Evolutionary conservation across 2,329 filamentous ascomycete genomes (phyloP), one percentile per base, ranked within the genome.

Genomic region (Colletotrichum sidae): DNA sequence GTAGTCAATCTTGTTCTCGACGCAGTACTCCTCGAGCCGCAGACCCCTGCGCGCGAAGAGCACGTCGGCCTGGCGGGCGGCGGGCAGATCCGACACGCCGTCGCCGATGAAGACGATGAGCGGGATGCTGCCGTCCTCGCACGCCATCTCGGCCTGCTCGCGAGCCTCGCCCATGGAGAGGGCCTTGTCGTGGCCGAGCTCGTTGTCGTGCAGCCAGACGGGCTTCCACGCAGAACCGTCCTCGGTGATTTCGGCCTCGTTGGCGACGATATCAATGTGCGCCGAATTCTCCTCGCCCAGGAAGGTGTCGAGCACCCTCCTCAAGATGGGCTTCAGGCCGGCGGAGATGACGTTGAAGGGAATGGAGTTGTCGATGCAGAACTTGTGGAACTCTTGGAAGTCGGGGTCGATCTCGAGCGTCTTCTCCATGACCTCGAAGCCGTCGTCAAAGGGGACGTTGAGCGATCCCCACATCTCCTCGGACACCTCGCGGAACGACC

Each of bases 381-480:
- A 91, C 59, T 84, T 73, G 77, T 91, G 88, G 78, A 92, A 91
- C 49, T 80, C 79, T 49, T 83, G 79, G 77, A 91, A 91, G 67
- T 86, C 87, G 0, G 83, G 81, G 70, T 92, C 89, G 60, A 91
- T 88, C 38, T 89, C 84, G 35, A 91, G 81, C 0, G 80, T 80
- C 52, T 85, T 78, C 70, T 88, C 82, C 84, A 91, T 89, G 37
- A 90, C 80, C 59, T 85, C 80, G 77, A 91, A 91, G 12, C 88
- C 89, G 67, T 90, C 85, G 33, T 90, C 88, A 71, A 91, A 91
- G 2, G 88, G 88, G 0, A 91, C 84, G 67, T 87, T 82, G 8
- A 92, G 78, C 1, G 88, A 90, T 8, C 85, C 86, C 87, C 89
- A 91, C 85, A 91, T 90, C 74, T 91, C 89, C 69, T 91, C 88